These are phyloP conservation scores for Termitomyces bulborhizus DNA, from an alignment of 768 basidiomycete species.

Conservation along the genomic window DNA sequence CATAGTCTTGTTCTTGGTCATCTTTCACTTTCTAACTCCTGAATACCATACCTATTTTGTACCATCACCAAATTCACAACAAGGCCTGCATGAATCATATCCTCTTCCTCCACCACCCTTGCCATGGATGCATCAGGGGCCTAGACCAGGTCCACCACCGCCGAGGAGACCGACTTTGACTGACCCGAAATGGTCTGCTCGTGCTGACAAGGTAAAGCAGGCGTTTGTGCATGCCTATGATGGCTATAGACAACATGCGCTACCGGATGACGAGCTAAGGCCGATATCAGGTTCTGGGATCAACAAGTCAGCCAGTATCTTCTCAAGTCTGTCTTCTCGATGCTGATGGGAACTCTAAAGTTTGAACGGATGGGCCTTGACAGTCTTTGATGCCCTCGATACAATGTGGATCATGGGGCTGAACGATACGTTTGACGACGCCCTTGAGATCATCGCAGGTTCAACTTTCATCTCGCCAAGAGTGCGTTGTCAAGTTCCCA, in stretches of 20 bases:
- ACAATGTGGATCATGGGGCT: constrained; percentile 81
- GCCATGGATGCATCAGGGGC: constrained; percentile 1
- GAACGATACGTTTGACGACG: constrained; percentile 54
- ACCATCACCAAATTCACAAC: constrained; percentile 4
- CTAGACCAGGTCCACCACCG: not conserved
- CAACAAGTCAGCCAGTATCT: constrained; percentile 43
- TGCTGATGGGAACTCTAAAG: constrained; percentile 23
- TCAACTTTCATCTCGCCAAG: constrained; percentile 36
- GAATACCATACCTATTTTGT: not conserved
- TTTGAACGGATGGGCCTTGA: constrained; percentile 72
- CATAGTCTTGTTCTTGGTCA: constrained; percentile 12
- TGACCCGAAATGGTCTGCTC: constrained; percentile 34
- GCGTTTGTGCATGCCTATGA: constrained; percentile 60
- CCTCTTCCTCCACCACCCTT: constrained; percentile 5
- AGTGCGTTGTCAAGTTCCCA: constrained; percentile 18
- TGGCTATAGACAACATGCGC: constrained; percentile 46
- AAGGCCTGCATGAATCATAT: not conserved
- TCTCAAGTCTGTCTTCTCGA: not conserved
- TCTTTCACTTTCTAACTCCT: constrained; percentile 1
- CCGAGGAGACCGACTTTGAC: not conserved
- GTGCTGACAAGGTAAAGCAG: constrained; percentile 47
- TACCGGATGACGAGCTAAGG: constrained; percentile 50
- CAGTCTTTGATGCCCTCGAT: constrained; percentile 74
- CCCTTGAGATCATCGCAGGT: constrained; percentile 44
- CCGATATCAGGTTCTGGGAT: constrained; percentile 42